Evolutionary conservation across 345 rosid genomes (phyloP).

Genomic region (Clarkia xantiana): DNA sequence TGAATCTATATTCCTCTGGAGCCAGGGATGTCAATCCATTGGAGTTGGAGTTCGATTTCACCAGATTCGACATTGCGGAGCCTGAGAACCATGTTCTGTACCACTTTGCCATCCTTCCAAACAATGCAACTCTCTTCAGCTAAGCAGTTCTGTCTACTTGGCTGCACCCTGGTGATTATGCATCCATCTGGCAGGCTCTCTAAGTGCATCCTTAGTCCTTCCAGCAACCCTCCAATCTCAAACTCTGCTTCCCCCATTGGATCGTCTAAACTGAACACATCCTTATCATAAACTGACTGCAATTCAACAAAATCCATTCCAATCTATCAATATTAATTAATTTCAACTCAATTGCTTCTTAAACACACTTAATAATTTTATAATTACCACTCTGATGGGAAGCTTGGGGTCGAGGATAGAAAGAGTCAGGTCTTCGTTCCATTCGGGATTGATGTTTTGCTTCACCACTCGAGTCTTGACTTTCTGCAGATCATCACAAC

Average conservation of each 20-base stretch:
- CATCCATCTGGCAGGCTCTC: slow-evolving; percentile 41
- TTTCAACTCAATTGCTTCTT: too few species aligned
- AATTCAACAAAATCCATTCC: too few species aligned
- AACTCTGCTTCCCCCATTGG: slow-evolving; percentile 90
- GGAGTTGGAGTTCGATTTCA: slow-evolving; percentile 66
- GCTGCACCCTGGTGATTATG: slow-evolving; percentile 33
- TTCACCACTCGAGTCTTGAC: slow-evolving; percentile 70
- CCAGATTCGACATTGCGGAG: slow-evolving; percentile 74
- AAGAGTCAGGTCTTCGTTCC: slow-evolving; percentile 91
- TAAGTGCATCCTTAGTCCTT: slow-evolving; percentile 30
- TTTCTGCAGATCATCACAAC: slow-evolving; percentile 32
- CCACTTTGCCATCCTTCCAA: slow-evolving; percentile 37
- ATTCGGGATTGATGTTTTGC: slow-evolving; percentile 66
- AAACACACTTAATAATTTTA: too few species aligned
- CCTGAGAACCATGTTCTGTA: slow-evolving; percentile 54
- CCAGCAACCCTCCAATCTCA: slow-evolving; percentile 38
- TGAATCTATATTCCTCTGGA: slow-evolving; percentile 28
- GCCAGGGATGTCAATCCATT: slow-evolving; percentile 80
- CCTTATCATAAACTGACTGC: slow-evolving; percentile 74
- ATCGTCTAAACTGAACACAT: slow-evolving; percentile 72
- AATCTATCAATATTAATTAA: too few species aligned
- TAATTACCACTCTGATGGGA: slow-evolving; percentile 42
- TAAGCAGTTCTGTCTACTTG: slow-evolving; percentile 47
- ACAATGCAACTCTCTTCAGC: slow-evolving; percentile 48
- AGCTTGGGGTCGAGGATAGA: slow-evolving; percentile 44